Conservation (phyloP, 1,284 basidiomycete species). For the Coniferiporia weirii region DNA sequence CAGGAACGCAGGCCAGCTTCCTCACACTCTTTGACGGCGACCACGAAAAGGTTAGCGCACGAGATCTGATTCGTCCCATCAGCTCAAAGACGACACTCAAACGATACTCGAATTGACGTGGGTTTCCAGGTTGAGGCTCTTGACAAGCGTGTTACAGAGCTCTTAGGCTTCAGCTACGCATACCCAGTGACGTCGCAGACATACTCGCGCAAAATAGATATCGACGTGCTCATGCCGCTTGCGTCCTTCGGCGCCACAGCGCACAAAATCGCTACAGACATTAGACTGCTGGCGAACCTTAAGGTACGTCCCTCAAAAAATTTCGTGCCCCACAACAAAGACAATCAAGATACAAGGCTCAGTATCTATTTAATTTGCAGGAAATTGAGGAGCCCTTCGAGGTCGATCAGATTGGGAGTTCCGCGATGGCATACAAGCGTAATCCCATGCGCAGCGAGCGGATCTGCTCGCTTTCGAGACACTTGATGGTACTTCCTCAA, state of each 20-base stretch:
- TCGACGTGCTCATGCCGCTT: constrained; percentile 87
- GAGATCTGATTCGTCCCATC: background rate
- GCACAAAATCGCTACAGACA: constrained; percentile 97
- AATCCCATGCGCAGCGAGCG: constrained; percentile 99
- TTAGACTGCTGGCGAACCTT: constrained; percentile 86
- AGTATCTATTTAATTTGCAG: constrained; percentile 30
- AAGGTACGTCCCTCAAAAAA: constrained; percentile 47
- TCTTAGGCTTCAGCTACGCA: constrained; percentile 89
- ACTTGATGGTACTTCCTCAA: constrained; percentile 90
- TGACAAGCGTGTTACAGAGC: constrained; percentile 83
- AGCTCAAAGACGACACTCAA: background rate
- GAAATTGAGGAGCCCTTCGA: constrained; percentile 99
- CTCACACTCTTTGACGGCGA: constrained; percentile 93
- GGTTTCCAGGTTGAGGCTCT: constrained; percentile 89
- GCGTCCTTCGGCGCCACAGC: constrained; percentile 93
- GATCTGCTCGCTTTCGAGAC: constrained; percentile 90
- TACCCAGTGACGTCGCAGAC: constrained; percentile 99
- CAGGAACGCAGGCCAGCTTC: constrained; percentile 97
- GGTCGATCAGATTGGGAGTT: constrained; percentile 97
- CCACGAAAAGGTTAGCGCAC: constrained; percentile 71
- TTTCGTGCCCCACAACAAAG: background rate
- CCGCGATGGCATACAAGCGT: constrained; percentile 99
- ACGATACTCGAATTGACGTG: constrained; percentile 25
- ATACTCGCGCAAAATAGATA: constrained; percentile 96
- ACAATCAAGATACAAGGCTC: background rate